Conservation (phyloP, 495 filamentous ascomycete species). For the Physcia stellaris region DNA sequence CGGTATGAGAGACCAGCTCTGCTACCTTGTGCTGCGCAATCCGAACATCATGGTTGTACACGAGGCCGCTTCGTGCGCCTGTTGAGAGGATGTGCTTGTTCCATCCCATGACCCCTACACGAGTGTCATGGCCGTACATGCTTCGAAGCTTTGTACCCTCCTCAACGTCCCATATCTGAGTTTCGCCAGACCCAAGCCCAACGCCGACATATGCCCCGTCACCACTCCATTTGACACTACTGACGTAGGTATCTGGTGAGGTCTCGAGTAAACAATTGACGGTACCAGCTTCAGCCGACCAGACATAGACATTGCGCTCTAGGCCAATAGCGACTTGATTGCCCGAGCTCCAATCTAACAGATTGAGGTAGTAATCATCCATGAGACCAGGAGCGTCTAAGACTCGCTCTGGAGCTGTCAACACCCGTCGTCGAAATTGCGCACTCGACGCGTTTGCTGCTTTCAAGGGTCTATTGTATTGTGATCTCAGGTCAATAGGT, state of each 20-base stretch:
- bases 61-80: slow-evolving; percentile 84
- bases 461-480: slow-evolving; percentile 95
- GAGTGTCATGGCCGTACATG: slow-evolving; percentile 95
- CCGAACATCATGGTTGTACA: slow-evolving; percentile 98
- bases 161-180: slow-evolving; percentile 98
- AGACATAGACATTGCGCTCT: slow-evolving; percentile 93
- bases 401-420: slow-evolving; percentile 90
- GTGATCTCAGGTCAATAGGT: slow-evolving; percentile 90
- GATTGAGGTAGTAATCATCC: slow-evolving; percentile 98
- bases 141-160: slow-evolving; percentile 89
- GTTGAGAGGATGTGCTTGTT: slow-evolving; percentile 95
- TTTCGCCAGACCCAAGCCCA: slow-evolving; percentile 85
- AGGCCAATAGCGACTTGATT: slow-evolving; percentile 98
- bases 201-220: slow-evolving; percentile 95
- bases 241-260: slow-evolving; percentile 81
- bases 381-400: slow-evolving; percentile 93
- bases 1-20: slow-evolving; percentile 90
- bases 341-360: slow-evolving; percentile 91
- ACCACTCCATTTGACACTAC: slow-evolving; percentile 96
- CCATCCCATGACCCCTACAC: slow-evolving; percentile 97
- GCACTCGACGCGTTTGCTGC: slow-evolving; percentile 54
- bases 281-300: slow-evolving; percentile 90
- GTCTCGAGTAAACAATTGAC: slow-evolving; percentile 81
- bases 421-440: slow-evolving; percentile 78
- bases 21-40: slow-evolving; percentile 96